These are phyloP conservation scores for Tricholoma terreum DNA, from an alignment of 768 basidiomycete species.

Conservation along the genomic window DNA sequence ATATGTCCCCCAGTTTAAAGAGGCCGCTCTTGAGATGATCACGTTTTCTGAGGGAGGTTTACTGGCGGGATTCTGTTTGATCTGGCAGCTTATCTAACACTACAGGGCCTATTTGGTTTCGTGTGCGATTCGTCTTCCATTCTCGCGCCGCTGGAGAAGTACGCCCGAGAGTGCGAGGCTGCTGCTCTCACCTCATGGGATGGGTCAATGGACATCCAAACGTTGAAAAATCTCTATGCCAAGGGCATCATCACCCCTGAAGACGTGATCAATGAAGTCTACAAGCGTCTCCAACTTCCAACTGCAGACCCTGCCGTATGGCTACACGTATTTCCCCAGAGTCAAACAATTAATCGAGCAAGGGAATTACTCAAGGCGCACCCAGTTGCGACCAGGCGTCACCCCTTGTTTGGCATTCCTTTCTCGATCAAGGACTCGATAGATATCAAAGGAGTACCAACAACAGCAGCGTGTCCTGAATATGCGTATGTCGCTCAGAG, in stretches of 20 bases:
- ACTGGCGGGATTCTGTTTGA: not conserved
- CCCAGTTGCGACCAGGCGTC: not conserved
- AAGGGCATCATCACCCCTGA: not conserved
- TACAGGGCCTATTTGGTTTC: not conserved
- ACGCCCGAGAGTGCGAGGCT: not conserved
- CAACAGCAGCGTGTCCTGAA: constrained; percentile 1
- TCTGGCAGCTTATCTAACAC: not conserved
- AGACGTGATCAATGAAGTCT: not conserved
- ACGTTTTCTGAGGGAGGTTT: not conserved
- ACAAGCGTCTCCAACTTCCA: not conserved
- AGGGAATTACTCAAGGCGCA: not conserved
- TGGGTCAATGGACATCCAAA: constrained; percentile 1
- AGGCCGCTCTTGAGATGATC: not conserved
- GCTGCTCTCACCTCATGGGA: not conserved
- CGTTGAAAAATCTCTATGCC: not conserved
- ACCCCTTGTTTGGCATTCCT: constrained; percentile 1
- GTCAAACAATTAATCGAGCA: not conserved
- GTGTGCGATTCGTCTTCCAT: not conserved
- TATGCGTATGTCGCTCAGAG: not conserved
- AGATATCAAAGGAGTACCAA: not conserved
- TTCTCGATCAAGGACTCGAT: constrained; percentile 1
- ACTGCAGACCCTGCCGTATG: not conserved
- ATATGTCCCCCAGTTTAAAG: not conserved
- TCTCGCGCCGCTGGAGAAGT: not conserved
- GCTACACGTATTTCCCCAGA: not conserved